Percentiles rank a stretch among this genome's conserved stretches.
These are phyloP conservation scores for Nakazawaea wickerhamii DNA, from an alignment of 805 yeast species.

Conservation along the genomic window DNA sequence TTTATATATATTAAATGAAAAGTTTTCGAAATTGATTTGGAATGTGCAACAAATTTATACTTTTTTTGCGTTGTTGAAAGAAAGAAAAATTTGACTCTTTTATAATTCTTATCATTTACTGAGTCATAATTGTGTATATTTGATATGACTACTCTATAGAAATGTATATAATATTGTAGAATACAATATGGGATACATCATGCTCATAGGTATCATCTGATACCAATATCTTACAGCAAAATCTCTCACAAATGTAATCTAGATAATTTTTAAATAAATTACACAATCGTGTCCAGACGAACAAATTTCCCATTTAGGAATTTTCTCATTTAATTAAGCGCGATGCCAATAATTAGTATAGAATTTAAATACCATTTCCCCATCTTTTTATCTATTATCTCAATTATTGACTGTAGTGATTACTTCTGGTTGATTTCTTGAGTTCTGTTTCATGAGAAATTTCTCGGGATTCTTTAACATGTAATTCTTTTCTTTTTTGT, in stretches of 20 bases:
- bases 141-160: too few relatives aligned
- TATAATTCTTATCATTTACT: background rate
- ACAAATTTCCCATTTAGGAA: constrained; percentile 1
- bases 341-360: constrained; percentile 6
- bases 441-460: too few relatives aligned
- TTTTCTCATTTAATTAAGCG: constrained; percentile 4
- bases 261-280: too few relatives aligned
- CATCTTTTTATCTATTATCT: background rate
- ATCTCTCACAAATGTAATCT: too few relatives aligned
- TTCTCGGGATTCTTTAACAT: too few relatives aligned
- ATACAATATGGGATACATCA: too few relatives aligned
- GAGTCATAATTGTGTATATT: background rate
- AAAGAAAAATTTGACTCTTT: constrained; percentile 8
- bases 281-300: background rate
- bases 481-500: too few relatives aligned
- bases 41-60: constrained; percentile 1
- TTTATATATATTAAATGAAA: background rate
- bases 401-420: constrained; percentile 4
- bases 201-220: too few relatives aligned
- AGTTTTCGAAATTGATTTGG: background rate
- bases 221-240: too few relatives aligned
- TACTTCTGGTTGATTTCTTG: too few relatives aligned
- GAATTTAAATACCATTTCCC: too few relatives aligned
- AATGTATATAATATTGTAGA: too few relatives aligned
- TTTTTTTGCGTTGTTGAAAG: background rate